Base-by-base conservation (phyloP, 2,329 filamentous ascomycete species). In the Aspergillus ibericus region DNA sequence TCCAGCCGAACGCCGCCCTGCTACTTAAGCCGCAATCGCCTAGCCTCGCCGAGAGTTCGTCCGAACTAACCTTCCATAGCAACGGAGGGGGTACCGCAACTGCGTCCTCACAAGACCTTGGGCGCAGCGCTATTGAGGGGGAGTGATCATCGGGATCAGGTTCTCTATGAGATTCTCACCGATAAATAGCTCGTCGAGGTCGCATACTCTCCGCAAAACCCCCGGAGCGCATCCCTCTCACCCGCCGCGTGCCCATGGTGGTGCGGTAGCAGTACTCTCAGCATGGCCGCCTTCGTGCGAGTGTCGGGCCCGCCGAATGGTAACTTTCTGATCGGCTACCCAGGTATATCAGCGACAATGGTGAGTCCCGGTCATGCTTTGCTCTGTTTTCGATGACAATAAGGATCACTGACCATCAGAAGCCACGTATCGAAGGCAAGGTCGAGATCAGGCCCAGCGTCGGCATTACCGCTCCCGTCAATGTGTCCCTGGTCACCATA, bases 381-480 rank as follows among this genome's bases (percentile, higher is more conserved):
- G 20, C 15, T 29, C 55, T 56, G 15, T n/a, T 27, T n/a, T 12
- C 16, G 48, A 22, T 46, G 50, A 22, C 18, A 32, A 48, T 40
- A 20, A 50, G 35, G 38, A 42, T 53, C 44, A 50, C 61, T 65
- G 63, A 62, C 52, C 48, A 25, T 53, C 48, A 60, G 38, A 72
- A 97, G 92, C 95, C 95, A 71, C 90, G 95, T 73, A 93, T 99
- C 79, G 93, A 97, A 82, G 95, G 95, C 69, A 96, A 95, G 75
- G 95, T 99, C 73, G 95, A 98, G 80, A 95, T 99, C 69, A 87
- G 95, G 60, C 95, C 95, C 42, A 88, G 87, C 55, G 83, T 88
- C 62, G 93, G 95, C 61, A 88, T 90, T 69, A 93, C 92, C 16
- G 92, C 92, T 68, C 92, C 95, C 42, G 93, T 98, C 69, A 86